A percentile compares a stretch with the other conserved stretches of the same genome.
phyloP scores from a whole-genome alignment of 2,329 filamentous ascomycete genomes.

The Fusarium pseudograminearum region DNA sequence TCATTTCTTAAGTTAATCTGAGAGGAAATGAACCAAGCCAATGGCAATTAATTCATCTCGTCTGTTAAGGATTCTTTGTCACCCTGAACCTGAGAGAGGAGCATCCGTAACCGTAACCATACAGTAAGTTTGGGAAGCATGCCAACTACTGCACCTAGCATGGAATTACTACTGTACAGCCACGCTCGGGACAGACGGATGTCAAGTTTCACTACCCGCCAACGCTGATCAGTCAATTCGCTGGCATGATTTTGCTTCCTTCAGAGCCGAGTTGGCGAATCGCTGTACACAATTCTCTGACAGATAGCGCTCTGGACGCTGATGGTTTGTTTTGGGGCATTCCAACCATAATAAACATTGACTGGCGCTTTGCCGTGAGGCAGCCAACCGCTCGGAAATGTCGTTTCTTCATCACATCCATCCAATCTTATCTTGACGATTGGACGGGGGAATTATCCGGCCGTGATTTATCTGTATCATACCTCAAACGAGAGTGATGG shows the following conservation, averaged over 20 bases:
- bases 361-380: slow-evolving; percentile 34
- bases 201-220: slow-evolving; percentile 30
- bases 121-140: neutral
- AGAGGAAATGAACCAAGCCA: slow-evolving; percentile 27
- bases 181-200: slow-evolving; percentile 40
- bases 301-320: neutral
- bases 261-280: slow-evolving; percentile 6
- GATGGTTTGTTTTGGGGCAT: slow-evolving; percentile 21
- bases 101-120: too few species aligned
- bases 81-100: neutral
- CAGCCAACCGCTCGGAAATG: slow-evolving; percentile 11
- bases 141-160: neutral
- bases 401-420: slow-evolving; percentile 20
- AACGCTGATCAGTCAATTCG: slow-evolving; percentile 21
- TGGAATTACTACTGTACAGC: slow-evolving; percentile 35
- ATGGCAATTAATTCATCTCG: too few species aligned
- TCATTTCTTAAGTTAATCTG: slow-evolving; percentile 25
- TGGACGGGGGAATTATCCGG: slow-evolving; percentile 31
- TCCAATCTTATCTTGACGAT: slow-evolving; percentile 5
- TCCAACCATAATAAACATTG: slow-evolving; percentile 19
- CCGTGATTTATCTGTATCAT: slow-evolving; percentile 31
- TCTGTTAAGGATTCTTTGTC: too few species aligned
- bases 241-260: slow-evolving; percentile 22
- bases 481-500: slow-evolving; percentile 26
- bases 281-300: slow-evolving; percentile 7